These are phyloP conservation scores for Cutaneotrichosporon sp. DNA, from an alignment of 1,284 basidiomycete genomes.

Conservation along the genomic window DNA sequence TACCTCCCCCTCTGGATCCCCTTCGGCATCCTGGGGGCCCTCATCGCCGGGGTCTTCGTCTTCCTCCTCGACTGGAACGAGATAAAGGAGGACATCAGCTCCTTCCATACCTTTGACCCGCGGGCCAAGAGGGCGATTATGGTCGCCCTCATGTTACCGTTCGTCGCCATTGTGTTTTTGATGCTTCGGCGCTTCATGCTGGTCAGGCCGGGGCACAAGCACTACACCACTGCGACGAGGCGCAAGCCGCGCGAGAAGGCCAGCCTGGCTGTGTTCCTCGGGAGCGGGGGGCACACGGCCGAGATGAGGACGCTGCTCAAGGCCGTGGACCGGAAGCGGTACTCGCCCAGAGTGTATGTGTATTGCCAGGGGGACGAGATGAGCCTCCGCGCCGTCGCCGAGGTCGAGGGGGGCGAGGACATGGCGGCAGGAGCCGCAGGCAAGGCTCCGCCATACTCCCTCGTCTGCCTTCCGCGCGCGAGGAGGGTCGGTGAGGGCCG, in stretches of 20 bases:
- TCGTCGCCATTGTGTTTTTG: background rate
- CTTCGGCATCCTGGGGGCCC: background rate
- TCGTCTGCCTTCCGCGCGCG: constrained; percentile 75
- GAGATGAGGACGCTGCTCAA: constrained; percentile 78
- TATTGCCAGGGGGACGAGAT: constrained; percentile 75
- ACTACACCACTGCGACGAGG: background rate
- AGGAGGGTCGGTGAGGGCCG: constrained; percentile 74
- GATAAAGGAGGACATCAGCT: too few species aligned
- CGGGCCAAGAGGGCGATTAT: background rate
- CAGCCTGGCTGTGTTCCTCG: constrained; percentile 57
- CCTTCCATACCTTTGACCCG: too few species aligned
- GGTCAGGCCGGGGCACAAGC: background rate
- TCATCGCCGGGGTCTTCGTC: background rate
- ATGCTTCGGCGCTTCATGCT: background rate
- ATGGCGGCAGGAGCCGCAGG: background rate
- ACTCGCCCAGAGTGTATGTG: constrained; percentile 73
- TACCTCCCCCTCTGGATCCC: background rate
- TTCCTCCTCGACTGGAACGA: background rate
- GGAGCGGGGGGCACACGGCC: constrained; percentile 85
- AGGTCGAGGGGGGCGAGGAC: constrained; percentile 57
- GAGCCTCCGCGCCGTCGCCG: constrained; percentile 33
- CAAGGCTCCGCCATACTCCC: constrained; percentile 22
- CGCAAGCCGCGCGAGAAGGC: constrained; percentile 45
- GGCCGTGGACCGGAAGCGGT: constrained; percentile 68
- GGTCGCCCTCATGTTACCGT: background rate